These are phyloP conservation scores for Hibiscus syriacus DNA, from an alignment of 345 rosid species.

Conservation along the genomic window DNA sequence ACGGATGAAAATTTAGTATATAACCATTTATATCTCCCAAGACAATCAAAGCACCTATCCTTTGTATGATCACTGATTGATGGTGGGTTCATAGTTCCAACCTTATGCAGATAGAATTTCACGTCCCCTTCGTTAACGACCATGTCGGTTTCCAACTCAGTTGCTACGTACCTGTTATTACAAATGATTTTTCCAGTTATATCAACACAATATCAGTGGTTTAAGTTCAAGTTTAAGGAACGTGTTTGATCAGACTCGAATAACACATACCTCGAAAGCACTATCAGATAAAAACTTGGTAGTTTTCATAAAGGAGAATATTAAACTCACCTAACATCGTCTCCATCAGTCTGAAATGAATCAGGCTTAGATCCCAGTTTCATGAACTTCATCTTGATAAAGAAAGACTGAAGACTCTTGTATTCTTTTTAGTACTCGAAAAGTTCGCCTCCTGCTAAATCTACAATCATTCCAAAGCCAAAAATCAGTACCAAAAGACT, in stretches of 20 bases:
- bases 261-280: not conserved
- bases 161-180: conserved; percentile 49
- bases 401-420: conserved; percentile 8
- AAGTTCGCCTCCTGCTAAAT: conserved; percentile 3
- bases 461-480: not conserved
- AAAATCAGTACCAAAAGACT: conserved; percentile 5
- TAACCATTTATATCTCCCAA: not conserved
- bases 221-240: not conserved
- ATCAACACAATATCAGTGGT: not conserved
- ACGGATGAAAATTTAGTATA: not conserved
- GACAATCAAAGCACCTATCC: not conserved
- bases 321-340: conserved; percentile 48
- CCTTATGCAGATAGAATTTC: conserved; percentile 69
- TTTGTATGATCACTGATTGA: conserved; percentile 6
- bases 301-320: too few species aligned
- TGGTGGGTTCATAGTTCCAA: conserved; percentile 15
- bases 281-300: not conserved
- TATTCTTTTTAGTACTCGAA: conserved; percentile 5
- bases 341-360: conserved; percentile 57
- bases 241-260: not conserved
- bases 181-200: conserved; percentile 1
- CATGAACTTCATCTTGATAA: conserved; percentile 69
- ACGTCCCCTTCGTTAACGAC: conserved; percentile 46
- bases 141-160: conserved; percentile 58
- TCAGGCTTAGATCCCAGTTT: conserved; percentile 90